Evolutionary conservation across 345 rosid genomes (phyloP).

Genomic region (Limnanthes douglasii): DNA sequence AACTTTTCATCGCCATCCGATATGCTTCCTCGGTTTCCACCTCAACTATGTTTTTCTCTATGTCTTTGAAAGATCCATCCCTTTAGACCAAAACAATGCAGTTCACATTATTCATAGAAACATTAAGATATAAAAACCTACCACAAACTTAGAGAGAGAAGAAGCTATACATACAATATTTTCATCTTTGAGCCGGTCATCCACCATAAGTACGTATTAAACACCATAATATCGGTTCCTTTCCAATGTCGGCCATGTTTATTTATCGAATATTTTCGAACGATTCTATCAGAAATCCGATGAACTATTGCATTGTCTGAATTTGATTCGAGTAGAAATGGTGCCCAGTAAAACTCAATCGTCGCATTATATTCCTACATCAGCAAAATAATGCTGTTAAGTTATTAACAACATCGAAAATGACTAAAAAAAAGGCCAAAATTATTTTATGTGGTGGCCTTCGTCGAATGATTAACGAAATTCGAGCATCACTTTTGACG

Average conservation of each 20-base stretch:
- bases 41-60: constrained; percentile 38
- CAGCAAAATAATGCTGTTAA: too few species aligned
- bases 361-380: constrained; percentile 71
- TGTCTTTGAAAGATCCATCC: constrained; percentile 65
- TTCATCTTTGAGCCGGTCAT: constrained; percentile 69
- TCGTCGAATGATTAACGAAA: too few species aligned
- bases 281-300: constrained; percentile 57
- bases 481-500: too few species aligned
- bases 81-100: constrained; percentile 22
- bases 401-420: too few species aligned
- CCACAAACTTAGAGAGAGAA: neutral
- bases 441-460: too few species aligned
- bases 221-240: constrained; percentile 63
- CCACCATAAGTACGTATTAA: constrained; percentile 91
- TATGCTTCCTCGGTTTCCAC: constrained; percentile 60
- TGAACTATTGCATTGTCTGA: constrained; percentile 66
- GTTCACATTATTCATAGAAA: neutral
- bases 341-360: constrained; percentile 92
- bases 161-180: constrained; percentile 28
- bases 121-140: constrained; percentile 4
- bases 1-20: constrained; percentile 62
- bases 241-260: constrained; percentile 76
- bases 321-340: constrained; percentile 83
- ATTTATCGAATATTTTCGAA: constrained; percentile 57
- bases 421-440: too few species aligned